phyloP scores from a whole-genome alignment of 768 basidiomycete species.

The Paxillus rubicundulus region DNA sequence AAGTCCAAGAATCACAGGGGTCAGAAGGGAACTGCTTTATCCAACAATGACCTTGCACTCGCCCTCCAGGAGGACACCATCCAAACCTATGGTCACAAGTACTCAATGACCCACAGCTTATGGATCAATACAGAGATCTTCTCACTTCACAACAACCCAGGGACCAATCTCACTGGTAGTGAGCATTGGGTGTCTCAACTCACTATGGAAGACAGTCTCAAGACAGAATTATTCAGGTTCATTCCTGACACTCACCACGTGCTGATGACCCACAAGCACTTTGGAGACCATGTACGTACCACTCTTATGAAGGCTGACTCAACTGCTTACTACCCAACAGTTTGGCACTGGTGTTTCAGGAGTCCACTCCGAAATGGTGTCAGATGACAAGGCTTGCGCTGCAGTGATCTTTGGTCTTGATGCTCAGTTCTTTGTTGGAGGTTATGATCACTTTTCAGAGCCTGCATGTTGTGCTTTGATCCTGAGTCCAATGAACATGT shows the following conservation, averaged over 20 bases:
- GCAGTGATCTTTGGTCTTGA: neutral
- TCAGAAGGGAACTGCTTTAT: too few relatives aligned
- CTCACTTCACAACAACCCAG: neutral
- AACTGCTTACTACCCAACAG: neutral
- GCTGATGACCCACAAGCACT: too few relatives aligned
- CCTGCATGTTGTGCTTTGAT: neutral
- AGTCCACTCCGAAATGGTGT: neutral
- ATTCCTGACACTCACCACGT: neutral
- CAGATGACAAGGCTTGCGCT: neutral
- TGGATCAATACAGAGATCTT: conserved; percentile 4
- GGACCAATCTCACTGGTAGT: neutral
- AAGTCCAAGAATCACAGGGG: too few relatives aligned
- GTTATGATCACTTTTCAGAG: neutral
- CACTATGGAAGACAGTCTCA: conserved; percentile 4
- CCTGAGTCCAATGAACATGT: neutral
- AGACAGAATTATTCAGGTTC: conserved; percentile 5
- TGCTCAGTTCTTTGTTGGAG: neutral
- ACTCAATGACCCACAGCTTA: neutral
- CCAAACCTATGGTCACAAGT: neutral
- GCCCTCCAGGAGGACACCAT: neutral
- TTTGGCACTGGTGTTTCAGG: neutral
- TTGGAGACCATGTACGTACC: too few relatives aligned
- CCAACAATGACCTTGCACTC: neutral
- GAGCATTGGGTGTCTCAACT: conserved; percentile 3
- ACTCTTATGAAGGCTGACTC: too few relatives aligned